These are phyloP conservation scores for Alternaria hordeiaustralica DNA, from an alignment of 2,329 filamentous ascomycete genomes.

Conservation along the genomic window DNA sequence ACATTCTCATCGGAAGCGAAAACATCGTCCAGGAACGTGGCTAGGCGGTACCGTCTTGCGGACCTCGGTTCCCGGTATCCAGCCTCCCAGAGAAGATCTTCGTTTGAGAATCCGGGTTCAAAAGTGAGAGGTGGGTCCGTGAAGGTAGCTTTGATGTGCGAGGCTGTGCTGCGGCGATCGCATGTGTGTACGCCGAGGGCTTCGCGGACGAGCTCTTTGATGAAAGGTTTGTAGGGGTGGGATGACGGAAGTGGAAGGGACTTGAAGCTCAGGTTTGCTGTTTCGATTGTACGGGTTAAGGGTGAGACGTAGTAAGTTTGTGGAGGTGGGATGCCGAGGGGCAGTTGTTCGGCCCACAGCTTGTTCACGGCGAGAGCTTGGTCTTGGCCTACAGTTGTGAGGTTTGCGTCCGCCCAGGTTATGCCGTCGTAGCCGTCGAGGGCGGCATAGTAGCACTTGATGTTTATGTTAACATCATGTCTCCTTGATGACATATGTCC, in stretches of 20 bases:
- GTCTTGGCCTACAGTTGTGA: constrained; percentile 64
- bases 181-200: constrained; percentile 73
- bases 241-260: constrained; percentile 59
- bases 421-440: constrained; percentile 68
- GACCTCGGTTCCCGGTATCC: constrained; percentile 40
- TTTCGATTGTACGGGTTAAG: constrained; percentile 67
- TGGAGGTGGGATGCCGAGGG: constrained; percentile 63
- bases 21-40: constrained; percentile 59
- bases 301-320: constrained; percentile 70
- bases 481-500: not conserved
- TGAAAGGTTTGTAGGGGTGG: constrained; percentile 62
- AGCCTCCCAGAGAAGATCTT: constrained; percentile 60
- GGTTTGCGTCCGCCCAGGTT: constrained; percentile 67
- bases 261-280: constrained; percentile 67
- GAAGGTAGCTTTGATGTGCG: constrained; percentile 58
- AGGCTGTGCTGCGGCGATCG: constrained; percentile 64
- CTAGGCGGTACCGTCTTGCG: constrained; percentile 34
- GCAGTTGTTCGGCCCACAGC: constrained; percentile 64
- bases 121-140: constrained; percentile 57
- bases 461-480: not conserved
- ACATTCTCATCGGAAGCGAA: constrained; percentile 55
- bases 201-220: constrained; percentile 72
- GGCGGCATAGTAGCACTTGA: constrained; percentile 67
- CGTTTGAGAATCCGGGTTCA: constrained; percentile 66
- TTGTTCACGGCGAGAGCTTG: constrained; percentile 65